phyloP scores from a whole-genome alignment of 2,329 filamentous ascomycete genomes.

The Xylariaceae sp. region DNA sequence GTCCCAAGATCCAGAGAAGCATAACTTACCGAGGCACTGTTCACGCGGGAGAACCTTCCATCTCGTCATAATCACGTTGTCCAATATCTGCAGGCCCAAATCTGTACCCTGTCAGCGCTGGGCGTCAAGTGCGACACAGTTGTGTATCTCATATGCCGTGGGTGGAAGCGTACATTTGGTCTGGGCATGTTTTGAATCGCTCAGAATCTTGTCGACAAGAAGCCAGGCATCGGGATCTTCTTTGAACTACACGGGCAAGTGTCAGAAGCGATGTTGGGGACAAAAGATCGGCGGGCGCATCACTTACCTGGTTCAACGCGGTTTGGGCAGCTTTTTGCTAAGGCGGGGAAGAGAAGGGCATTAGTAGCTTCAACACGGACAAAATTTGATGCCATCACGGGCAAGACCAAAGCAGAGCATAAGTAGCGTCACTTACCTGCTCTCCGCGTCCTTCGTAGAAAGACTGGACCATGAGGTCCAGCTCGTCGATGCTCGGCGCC shows the following conservation, averaged over 20 bases:
- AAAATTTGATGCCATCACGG: background rate
- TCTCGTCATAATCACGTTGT: slow-evolving; percentile 97
- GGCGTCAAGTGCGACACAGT: background rate
- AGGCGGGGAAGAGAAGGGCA: slow-evolving; percentile 30
- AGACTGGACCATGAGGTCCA: slow-evolving; percentile 91
- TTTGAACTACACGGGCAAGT: slow-evolving; percentile 66
- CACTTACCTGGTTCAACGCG: slow-evolving; percentile 79
- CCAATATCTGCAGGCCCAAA: slow-evolving; percentile 89
- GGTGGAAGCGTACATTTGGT: slow-evolving; percentile 75
- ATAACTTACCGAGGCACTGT: slow-evolving; percentile 75
- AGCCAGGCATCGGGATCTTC: slow-evolving; percentile 98
- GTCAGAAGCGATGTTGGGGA: slow-evolving; percentile 26
- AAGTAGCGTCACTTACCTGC: slow-evolving; percentile 54
- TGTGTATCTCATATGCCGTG: slow-evolving; percentile 3
- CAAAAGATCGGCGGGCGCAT: slow-evolving; percentile 18
- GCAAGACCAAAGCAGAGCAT: background rate
- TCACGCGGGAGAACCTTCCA: slow-evolving; percentile 97
- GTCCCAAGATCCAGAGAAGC: background rate
- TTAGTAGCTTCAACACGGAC: slow-evolving; percentile 18
- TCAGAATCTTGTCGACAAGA: slow-evolving; percentile 92
- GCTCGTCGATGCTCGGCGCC: slow-evolving; percentile 78
- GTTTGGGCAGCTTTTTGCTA: slow-evolving; percentile 96
- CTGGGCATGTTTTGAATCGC: slow-evolving; percentile 86
- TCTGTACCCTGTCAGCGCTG: slow-evolving; percentile 48
- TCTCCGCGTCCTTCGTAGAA: slow-evolving; percentile 98